Evolutionary conservation across 2,329 filamentous ascomycete species (phyloP).

Genomic region (Raffaelea albimanens): DNA sequence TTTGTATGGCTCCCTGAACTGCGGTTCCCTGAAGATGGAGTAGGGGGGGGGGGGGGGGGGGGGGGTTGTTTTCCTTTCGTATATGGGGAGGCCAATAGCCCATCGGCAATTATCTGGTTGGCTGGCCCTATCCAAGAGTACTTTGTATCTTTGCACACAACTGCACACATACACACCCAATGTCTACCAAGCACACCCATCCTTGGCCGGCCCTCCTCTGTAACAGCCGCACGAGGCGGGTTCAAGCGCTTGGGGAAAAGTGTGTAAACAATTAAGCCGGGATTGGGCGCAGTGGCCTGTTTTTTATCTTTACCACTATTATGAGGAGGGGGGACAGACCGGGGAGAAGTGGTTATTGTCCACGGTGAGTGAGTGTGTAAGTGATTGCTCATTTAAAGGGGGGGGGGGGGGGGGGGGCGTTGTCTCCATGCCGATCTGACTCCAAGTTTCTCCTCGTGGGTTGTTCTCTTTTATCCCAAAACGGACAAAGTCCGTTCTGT

Average conservation of each 20-base stretch:
- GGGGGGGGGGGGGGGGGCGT: no score
- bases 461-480: no score
- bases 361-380: no score
- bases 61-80: not conserved
- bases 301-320: conserved; percentile 2
- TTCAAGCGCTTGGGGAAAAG: no score
- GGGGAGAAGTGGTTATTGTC: no score
- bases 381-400: no score
- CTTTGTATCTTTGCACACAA: not conserved
- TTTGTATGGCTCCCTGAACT: not conserved
- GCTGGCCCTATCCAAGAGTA: conserved; percentile 1
- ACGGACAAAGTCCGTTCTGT: no score
- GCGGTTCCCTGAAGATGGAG: no score
- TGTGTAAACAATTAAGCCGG: not conserved
- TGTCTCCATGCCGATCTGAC: no score
- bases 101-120: conserved; percentile 17
- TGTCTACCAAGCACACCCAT: not conserved
- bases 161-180: not conserved
- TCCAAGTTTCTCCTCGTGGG: no score
- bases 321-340: conserved; percentile 2
- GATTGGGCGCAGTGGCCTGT: not conserved
- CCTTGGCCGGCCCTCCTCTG: not conserved
- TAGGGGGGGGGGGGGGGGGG: no score
- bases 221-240: no score
- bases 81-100: not conserved